Base-by-base conservation (phyloP, 1,284 basidiomycete species). In the Ceratorhiza oryzae-sativae region DNA sequence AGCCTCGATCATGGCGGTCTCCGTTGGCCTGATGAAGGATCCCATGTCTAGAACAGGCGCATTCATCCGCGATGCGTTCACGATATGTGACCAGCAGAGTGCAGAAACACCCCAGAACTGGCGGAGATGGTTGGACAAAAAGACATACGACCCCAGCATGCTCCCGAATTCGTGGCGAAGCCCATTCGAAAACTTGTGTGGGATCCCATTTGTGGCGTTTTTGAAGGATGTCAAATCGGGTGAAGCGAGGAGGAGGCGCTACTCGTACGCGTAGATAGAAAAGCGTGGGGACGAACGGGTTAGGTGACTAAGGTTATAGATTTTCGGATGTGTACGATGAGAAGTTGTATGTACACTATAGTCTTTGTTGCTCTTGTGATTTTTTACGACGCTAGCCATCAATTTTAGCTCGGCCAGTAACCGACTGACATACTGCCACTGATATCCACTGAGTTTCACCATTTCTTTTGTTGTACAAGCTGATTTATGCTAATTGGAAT, bases 151-250 rank as follows among this genome's bases (percentile, higher is more conserved):
- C 10, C 13, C 27, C 9, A 12, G 6, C 3, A 51, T 25, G 10
- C 10, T 51, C 23, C 49, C 49, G 10, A 30, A 6, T n/a, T 25
- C 49, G 49, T 51, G 30, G 25, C 13, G 18, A 6, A 18, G 12
- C 8, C 23, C 23, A 9, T 10, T 51, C 2, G 27, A 30, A 10
- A 51, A 1, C 1, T 27, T 51, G 49, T 51, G 49, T 18, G 49
- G 49, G 20, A 51, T 51, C 18, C 49, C 49, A 25, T 51, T 51
- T 51, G 49, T 25, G 49, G 8, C 49, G 49, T 51, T 51, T 51
- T 51, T 51, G 49, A 51, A n/a, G 27, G 49, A 51, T 10, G 30
- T 30, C 49, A 25, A 30, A n/a, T 6, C 49, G 49, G 49, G 49
- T 27, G 49, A 51, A 8, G 23, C 10, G 23, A 51, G 13, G 49